phyloP scores from a whole-genome alignment of 352 stramenopile species.

The Globisporangium cylindrosporum region DNA sequence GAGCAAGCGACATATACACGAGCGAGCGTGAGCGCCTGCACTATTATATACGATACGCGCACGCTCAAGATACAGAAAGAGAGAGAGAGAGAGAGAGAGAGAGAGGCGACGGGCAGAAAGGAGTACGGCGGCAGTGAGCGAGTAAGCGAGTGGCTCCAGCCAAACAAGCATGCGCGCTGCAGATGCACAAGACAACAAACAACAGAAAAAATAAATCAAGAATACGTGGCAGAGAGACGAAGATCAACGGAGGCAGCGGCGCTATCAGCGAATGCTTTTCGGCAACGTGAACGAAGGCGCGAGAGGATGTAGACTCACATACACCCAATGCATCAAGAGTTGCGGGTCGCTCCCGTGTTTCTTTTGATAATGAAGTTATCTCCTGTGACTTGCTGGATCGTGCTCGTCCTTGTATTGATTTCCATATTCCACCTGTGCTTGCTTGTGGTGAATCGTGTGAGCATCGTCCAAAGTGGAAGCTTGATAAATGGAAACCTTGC shows the following conservation, averaged over 20 bases:
- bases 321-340: background rate
- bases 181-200: background rate
- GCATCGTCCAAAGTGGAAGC: background rate
- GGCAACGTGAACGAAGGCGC: background rate
- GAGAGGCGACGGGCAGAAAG: background rate
- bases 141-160: background rate
- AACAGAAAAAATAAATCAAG: conserved; percentile 1
- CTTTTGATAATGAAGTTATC: background rate
- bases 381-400: background rate
- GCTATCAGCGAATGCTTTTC: background rate
- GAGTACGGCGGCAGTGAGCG: background rate
- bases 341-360: background rate
- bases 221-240: background rate
- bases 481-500: background rate
- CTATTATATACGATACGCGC: conserved; percentile 11
- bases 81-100: background rate
- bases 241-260: background rate
- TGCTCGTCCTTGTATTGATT: background rate
- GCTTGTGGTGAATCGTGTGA: no score
- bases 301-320: background rate
- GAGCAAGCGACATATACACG: background rate
- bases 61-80: conserved; percentile 3
- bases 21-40: background rate
- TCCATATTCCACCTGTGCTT: background rate
- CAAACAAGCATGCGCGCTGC: background rate